Percentiles rank a stretch among this genome's conserved stretches.
phyloP scores from a whole-genome alignment of 2,329 filamentous ascomycete genomes.

The Cordyceps militaris region DNA sequence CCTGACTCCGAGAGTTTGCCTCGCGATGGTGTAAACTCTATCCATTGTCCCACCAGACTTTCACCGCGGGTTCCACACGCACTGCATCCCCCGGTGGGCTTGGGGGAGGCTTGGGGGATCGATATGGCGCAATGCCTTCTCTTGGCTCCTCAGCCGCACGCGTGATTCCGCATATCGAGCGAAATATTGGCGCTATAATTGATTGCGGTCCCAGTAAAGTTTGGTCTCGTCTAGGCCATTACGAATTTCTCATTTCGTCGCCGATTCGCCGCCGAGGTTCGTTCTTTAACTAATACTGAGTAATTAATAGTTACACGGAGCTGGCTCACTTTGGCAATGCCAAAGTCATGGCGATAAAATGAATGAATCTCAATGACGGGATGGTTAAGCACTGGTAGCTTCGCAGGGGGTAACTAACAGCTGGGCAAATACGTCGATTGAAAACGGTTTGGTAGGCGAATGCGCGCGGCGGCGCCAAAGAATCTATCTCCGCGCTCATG shows the following conservation, averaged over 20 bases:
- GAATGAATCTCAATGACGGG: background rate
- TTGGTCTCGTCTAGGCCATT: background rate
- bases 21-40: background rate
- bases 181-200: slow-evolving; percentile 3
- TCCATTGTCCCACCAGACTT: background rate
- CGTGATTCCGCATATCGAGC: background rate
- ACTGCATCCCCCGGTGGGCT: slow-evolving; percentile 1
- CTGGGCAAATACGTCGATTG: background rate
- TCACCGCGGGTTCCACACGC: background rate
- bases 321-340: background rate
- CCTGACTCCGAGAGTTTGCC: background rate
- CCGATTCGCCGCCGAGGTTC: slow-evolving; percentile 1
- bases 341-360: background rate
- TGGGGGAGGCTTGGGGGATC: slow-evolving; percentile 6
- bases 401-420: background rate
- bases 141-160: slow-evolving; percentile 10
- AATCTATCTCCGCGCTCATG: background rate
- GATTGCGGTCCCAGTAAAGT: background rate
- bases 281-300: too few species aligned
- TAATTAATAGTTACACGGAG: too few species aligned
- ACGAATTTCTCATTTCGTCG: slow-evolving; percentile 9
- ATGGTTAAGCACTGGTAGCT: background rate
- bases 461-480: background rate
- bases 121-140: slow-evolving; percentile 11
- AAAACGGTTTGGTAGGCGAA: background rate